Conservation (phyloP, 768 basidiomycete genomes). For the Collybia sordida region DNA sequence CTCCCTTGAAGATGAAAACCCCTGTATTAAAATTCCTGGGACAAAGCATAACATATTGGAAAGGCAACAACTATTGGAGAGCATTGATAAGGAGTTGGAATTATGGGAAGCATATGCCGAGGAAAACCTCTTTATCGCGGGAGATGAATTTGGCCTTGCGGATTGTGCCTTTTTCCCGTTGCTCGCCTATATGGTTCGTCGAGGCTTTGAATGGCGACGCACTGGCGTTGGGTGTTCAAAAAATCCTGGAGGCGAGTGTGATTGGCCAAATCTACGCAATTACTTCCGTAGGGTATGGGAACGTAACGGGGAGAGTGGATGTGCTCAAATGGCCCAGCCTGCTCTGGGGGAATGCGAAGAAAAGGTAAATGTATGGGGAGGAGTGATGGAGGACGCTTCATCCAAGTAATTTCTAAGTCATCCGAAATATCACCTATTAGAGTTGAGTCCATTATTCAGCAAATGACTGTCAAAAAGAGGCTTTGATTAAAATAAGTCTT, state of each 20-base stretch:
- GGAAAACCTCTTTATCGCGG: conserved; percentile 19
- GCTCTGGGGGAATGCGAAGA: conserved; percentile 20
- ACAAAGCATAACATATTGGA: conserved; percentile 9
- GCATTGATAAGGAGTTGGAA: conserved; percentile 21
- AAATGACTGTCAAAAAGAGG: too few species aligned
- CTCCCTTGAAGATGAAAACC: conserved; percentile 24
- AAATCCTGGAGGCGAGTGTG: conserved; percentile 2
- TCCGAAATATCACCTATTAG: too few species aligned
- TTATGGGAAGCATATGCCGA: conserved; percentile 23
- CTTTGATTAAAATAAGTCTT: too few species aligned
- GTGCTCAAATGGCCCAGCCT: conserved; percentile 22
- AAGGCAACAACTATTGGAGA: conserved; percentile 13
- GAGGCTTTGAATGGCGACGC: conserved; percentile 21
- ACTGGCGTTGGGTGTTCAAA: background rate
- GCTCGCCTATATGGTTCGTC: conserved; percentile 26
- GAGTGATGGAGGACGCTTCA: conserved; percentile 12
- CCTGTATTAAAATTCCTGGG: conserved; percentile 14
- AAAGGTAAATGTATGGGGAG: conserved; percentile 20
- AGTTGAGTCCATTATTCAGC: too few species aligned
- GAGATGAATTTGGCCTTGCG: conserved; percentile 21
- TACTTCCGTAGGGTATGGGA: conserved; percentile 25
- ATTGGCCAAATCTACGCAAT: conserved; percentile 20
- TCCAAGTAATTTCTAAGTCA: background rate
- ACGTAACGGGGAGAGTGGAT: conserved; percentile 16
- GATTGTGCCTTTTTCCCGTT: conserved; percentile 27